These are phyloP conservation scores for Scutellaria galericulata DNA, from an alignment of 257 asterid genomes.

Conservation along the genomic window DNA sequence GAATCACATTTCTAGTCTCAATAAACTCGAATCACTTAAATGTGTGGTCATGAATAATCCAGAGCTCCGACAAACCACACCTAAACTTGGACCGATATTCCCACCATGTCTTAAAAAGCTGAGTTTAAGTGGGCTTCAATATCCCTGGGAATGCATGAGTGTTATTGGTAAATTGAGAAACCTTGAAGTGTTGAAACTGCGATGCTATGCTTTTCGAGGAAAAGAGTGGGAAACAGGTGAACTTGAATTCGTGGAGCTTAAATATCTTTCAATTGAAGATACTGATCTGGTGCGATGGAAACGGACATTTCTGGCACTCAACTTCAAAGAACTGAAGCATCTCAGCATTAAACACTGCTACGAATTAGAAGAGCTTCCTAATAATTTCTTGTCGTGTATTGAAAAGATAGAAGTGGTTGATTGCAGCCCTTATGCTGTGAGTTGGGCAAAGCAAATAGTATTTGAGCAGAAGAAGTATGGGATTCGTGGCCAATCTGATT, in stretches of 20 bases:
- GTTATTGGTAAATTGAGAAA: not conserved
- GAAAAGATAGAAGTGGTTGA: not conserved
- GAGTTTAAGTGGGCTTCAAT: slow-evolving; percentile 23
- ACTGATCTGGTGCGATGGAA: slow-evolving; percentile 19
- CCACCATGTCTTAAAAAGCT: not conserved
- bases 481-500: too few relatives aligned
- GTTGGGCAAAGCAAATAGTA: not conserved
- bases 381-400: not conserved
- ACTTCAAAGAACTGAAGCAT: not conserved
- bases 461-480: too few relatives aligned
- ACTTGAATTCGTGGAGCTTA: not conserved
- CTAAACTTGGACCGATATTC: not conserved
- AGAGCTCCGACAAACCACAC: not conserved
- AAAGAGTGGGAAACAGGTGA: not conserved
- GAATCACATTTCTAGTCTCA: slow-evolving; percentile 9
- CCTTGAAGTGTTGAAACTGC: slow-evolving; percentile 23
- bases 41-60: slow-evolving; percentile 37
- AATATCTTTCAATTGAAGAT: slow-evolving; percentile 21
- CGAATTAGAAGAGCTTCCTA: not conserved
- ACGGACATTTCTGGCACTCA: not conserved
- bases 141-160: slow-evolving; percentile 20
- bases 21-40: slow-evolving; percentile 14
- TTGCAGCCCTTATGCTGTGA: not conserved
- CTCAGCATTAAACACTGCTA: not conserved
- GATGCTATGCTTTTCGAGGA: slow-evolving; percentile 20